Evolutionary conservation across 148 eudicot genomes (phyloP).

Genomic region (Heliamphora exappendiculata): DNA sequence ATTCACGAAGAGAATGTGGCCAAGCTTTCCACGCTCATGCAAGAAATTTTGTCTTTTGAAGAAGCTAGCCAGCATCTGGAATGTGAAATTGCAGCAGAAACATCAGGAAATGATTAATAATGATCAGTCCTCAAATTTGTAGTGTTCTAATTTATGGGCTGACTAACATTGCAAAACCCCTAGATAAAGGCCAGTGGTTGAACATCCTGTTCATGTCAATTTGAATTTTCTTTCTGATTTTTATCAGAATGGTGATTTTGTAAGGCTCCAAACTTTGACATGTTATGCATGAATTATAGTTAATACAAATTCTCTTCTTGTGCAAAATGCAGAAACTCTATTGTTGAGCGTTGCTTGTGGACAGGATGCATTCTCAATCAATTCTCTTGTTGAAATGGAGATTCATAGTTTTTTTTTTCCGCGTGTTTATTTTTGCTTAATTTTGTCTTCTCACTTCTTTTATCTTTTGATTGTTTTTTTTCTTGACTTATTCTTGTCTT

Average conservation of each 20-base stretch:
- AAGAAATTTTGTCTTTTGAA: conserved; percentile 52
- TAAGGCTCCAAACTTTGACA: background rate
- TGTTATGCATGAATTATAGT: background rate
- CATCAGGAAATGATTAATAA: background rate
- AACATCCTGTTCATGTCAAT: background rate
- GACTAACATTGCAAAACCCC: background rate
- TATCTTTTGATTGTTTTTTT: too few relatives aligned
- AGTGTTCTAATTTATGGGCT: background rate
- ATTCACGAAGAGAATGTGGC: conserved; percentile 56
- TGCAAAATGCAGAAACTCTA: too few relatives aligned
- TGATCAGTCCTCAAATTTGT: background rate
- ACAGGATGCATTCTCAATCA: too few relatives aligned
- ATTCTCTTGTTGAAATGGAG: too few relatives aligned
- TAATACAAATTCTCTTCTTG: background rate
- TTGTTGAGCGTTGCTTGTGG: too few relatives aligned
- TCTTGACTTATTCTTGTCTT: too few relatives aligned
- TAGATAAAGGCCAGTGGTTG: background rate
- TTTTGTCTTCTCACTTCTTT: too few relatives aligned
- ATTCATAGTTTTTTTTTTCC: too few relatives aligned
- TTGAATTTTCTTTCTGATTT: background rate
- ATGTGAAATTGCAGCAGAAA: conserved; percentile 33
- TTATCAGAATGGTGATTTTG: background rate
- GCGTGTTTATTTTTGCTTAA: too few relatives aligned
- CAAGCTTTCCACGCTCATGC: conserved; percentile 44
- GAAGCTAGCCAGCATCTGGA: conserved; percentile 46